Conservation (phyloP, 2,329 filamentous ascomycete species). For the Claviceps sp. region DNA sequence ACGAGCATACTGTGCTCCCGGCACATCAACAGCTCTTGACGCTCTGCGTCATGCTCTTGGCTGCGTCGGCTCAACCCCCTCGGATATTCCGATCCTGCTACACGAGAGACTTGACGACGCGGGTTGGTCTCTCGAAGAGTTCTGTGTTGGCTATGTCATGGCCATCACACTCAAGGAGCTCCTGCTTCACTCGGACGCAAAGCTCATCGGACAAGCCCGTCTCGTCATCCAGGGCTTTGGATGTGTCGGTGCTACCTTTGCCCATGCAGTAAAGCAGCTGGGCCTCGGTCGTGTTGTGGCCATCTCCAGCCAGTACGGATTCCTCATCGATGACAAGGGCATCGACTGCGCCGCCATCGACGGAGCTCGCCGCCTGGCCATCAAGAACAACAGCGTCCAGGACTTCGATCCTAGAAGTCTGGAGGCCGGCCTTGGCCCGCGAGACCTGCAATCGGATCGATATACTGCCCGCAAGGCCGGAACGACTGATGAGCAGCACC, state of each 20-base stretch:
- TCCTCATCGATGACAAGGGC: not conserved
- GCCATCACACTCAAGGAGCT: not conserved
- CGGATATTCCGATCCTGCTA: not conserved
- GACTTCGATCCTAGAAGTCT: not conserved
- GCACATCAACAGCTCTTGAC: not conserved
- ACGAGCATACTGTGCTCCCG: not conserved
- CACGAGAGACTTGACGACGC: not conserved
- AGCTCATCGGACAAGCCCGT: not conserved
- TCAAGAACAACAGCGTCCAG: not conserved
- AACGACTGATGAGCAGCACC: not conserved
- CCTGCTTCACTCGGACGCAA: not conserved
- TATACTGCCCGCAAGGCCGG: not conserved
- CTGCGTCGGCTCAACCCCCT: not conserved
- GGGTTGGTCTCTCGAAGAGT: not conserved
- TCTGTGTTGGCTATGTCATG: not conserved
- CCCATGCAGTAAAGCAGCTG: not conserved
- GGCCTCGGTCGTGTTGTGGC: not conserved
- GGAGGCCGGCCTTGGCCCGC: not conserved
- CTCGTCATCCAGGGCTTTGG: not conserved
- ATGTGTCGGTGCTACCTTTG: not conserved
- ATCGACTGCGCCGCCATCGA: not conserved
- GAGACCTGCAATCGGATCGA: not conserved
- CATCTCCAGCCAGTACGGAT: conserved; percentile 1
- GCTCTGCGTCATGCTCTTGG: not conserved
- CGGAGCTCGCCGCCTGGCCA: not conserved